Evolutionary conservation across 345 rosid genomes (phyloP), one percentile per base, ranked within the genome.

Genomic region (Mangifera indica): DNA sequence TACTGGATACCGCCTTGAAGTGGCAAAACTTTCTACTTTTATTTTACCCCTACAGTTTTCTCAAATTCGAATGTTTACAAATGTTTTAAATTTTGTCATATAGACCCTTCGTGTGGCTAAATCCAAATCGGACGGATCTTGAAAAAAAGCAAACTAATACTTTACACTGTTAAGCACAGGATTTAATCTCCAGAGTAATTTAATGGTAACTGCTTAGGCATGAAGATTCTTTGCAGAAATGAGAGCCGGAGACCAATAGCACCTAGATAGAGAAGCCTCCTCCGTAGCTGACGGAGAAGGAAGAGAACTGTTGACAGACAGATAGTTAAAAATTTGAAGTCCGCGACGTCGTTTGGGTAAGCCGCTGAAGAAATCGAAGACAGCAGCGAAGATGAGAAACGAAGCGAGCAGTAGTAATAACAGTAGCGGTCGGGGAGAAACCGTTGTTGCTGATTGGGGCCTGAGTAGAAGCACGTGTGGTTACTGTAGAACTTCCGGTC

Each of bases 361-460:
- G 49, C 70, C 65, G 66, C 54, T 56, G 74, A 79, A 78, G 76
- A 75, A 77, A 75, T 66, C 74, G 64, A 78, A 74, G 68, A 85
- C 85, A 81, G 84, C 76, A 10, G 82, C 67, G 60, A 70, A 77
- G 69, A 68, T 80, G 76, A 80, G 64, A 22, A 86, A 72, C 90
- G 93, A 89, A 24, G 97, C 89, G 5, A 88, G 93, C 84, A 82
- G 89, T 32, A 94, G 51, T 66, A 74, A 80, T 74, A 29, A 79
- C 62, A 64, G 66, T 69, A 71, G 58, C 67, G 54, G 51, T 54
- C 79, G 81, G 53, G 85, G 89, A 57, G 91, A 85, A 78, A 81
- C 89, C 65, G 84, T 86, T 60, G 86, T 95, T 32, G 58, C 13
- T 40, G 97, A 92, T 81, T 80, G 75, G 21, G 94, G 93, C 66